A percentile compares a stretch with the other conserved stretches of the same genome.
Evolutionary conservation across 2,329 filamentous ascomycete genomes (phyloP).

Genomic region (Leptographium radiaticola): DNA sequence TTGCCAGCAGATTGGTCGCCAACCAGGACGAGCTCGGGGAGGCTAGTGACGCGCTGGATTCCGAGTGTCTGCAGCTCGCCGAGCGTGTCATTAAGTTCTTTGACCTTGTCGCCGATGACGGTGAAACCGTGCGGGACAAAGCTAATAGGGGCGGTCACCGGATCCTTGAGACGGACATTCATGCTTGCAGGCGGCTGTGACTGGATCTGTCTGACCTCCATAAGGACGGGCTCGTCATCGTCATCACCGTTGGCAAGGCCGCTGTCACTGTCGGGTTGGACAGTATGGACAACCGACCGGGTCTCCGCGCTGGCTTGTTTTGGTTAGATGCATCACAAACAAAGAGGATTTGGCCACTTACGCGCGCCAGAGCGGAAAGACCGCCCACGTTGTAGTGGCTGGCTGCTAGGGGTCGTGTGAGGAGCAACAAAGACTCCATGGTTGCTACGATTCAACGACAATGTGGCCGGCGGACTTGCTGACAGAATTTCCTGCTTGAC

Average conservation of each 20-base stretch:
- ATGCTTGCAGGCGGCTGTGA: background rate
- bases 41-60: constrained; percentile 54
- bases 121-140: constrained; percentile 27
- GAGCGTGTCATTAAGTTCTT: constrained; percentile 51
- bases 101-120: constrained; percentile 49
- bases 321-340: background rate
- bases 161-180: background rate
- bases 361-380: constrained; percentile 12
- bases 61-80: constrained; percentile 59
- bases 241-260: constrained; percentile 8
- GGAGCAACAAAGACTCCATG: background rate
- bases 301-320: constrained; percentile 18
- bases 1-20: constrained; percentile 82
- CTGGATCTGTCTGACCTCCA: constrained; percentile 15
- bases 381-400: background rate
- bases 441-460: background rate
- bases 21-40: constrained; percentile 71
- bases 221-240: constrained; percentile 14
- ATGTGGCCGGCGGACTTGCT: background rate
- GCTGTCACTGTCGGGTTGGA: background rate
- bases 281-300: background rate
- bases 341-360: constrained; percentile 8
- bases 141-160: constrained; percentile 10
- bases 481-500: background rate
- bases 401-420: background rate